phyloP scores from a whole-genome alignment of 805 yeast genomes.

The Ogataea ganodermae region DNA sequence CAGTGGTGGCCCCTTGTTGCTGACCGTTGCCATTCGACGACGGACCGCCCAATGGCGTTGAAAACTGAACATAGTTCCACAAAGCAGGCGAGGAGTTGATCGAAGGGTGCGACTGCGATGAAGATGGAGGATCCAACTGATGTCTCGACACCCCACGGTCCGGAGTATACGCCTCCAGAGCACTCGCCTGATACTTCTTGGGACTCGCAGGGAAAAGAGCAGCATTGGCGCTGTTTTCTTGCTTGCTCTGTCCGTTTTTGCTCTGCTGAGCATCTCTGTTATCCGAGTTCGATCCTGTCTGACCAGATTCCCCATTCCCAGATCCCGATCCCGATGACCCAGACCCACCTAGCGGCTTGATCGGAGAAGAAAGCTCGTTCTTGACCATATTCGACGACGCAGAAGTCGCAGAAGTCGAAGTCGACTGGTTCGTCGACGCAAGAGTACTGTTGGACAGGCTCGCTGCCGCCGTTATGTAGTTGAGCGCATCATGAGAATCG shows the following conservation, averaged over 20 bases:
- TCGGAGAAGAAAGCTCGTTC: conserved; percentile 25
- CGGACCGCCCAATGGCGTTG: conserved; percentile 36
- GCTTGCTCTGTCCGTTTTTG: conserved; percentile 3
- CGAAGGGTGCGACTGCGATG: conserved; percentile 43
- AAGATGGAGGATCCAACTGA: conserved; percentile 30
- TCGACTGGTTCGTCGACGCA: conserved; percentile 10
- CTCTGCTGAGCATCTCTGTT: conserved; percentile 3
- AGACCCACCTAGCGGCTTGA: conserved; percentile 18
- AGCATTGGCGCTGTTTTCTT: conserved; percentile 6
- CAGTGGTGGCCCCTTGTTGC: conserved; percentile 24
- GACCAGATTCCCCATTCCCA: neutral
- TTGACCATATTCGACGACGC: conserved; percentile 18
- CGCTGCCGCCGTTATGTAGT: conserved; percentile 31
- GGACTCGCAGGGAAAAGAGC: conserved; percentile 26
- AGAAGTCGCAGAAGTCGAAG: conserved; percentile 21
- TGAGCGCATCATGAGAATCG: conserved; percentile 31
- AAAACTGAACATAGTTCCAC: conserved; percentile 88
- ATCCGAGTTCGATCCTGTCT: conserved; percentile 8
- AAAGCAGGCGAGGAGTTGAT: conserved; percentile 79
- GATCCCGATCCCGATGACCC: conserved; percentile 16
- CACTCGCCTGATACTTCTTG: conserved; percentile 47
- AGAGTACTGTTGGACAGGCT: conserved; percentile 21
- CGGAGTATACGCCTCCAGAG: conserved; percentile 67
- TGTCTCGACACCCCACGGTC: conserved; percentile 49
- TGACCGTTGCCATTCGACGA: conserved; percentile 21